These are phyloP conservation scores for Borovskyia barvae DNA, from an alignment of 208 protist species.

Conservation along the genomic window DNA sequence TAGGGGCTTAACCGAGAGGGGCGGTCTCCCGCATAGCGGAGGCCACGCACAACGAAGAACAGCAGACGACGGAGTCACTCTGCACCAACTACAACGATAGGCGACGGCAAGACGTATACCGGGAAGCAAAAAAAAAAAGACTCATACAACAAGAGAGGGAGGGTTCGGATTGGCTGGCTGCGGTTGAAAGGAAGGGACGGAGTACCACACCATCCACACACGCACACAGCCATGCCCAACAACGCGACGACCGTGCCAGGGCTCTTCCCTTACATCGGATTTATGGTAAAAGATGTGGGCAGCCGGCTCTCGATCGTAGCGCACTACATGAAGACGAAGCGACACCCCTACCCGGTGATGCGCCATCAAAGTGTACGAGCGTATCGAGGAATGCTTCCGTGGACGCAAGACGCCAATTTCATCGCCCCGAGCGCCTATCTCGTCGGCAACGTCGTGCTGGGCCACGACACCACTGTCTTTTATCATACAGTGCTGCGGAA, in stretches of 20 bases:
- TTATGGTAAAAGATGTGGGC: conserved; percentile 87
- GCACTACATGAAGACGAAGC: conserved; percentile 64
- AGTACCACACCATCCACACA: too few relatives aligned
- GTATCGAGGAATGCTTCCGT: conserved; percentile 85
- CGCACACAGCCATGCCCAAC: conserved; percentile 32
- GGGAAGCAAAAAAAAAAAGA: too few relatives aligned
- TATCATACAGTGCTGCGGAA: conserved; percentile 89
- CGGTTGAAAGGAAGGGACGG: too few relatives aligned
- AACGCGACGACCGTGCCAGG: conserved; percentile 58
- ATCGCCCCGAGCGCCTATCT: conserved; percentile 88
- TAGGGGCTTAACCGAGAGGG: too few relatives aligned
- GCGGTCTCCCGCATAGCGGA: too few relatives aligned
- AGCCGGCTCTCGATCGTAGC: conserved; percentile 56
- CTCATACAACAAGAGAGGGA: too few relatives aligned
- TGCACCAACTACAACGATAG: too few relatives aligned
- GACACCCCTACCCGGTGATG: conserved; percentile 80
- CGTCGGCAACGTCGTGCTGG: conserved; percentile 81
- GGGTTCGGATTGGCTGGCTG: too few relatives aligned
- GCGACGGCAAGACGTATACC: too few relatives aligned
- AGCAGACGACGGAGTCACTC: too few relatives aligned
- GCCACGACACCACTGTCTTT: conserved; percentile 78
- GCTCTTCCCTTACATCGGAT: conserved; percentile 75
- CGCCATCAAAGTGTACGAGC: conserved; percentile 85
- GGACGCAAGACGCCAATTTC: conserved; percentile 80
- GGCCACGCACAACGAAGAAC: too few relatives aligned